A percentile compares a stretch with the other conserved stretches of the same genome.
These are phyloP conservation scores for Backusella parvicylindrica DNA, from an alignment of 192 early-diverging fungal genomes.

Conservation along the genomic window DNA sequence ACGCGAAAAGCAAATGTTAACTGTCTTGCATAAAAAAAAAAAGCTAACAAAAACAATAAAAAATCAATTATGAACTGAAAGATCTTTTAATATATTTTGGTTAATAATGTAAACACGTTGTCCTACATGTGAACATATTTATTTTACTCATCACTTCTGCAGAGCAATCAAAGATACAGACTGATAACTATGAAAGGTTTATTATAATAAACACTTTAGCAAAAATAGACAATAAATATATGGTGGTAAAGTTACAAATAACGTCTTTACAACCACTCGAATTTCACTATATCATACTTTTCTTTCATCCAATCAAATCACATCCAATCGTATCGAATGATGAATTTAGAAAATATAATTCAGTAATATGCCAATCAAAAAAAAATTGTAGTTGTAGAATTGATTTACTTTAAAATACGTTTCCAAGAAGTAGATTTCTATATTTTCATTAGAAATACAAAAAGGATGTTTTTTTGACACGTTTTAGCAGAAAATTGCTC, in stretches of 20 bases:
- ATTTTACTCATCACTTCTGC: background rate
- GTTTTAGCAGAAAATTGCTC: background rate
- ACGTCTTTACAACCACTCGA: no score
- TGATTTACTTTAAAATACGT: background rate
- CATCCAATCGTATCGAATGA: background rate
- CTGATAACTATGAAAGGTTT: background rate
- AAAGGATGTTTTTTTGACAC: background rate
- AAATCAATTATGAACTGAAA: background rate
- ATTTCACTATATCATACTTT: background rate
- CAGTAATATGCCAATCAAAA: no score
- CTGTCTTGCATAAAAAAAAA: background rate
- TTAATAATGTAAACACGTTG: background rate
- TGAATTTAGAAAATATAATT: background rate
- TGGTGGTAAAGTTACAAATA: background rate
- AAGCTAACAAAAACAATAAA: background rate
- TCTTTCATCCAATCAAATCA: background rate
- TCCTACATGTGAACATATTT: background rate
- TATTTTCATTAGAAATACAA: background rate
- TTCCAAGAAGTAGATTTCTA: background rate
- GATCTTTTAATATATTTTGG: background rate
- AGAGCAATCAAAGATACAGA: background rate
- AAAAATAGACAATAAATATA: no score
- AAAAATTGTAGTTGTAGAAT: background rate
- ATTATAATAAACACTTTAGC: background rate
- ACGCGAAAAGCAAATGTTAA: background rate